Evolutionary conservation across 2,329 filamentous ascomycete species (phyloP), one percentile per base, ranked within the genome.

Genomic region (Ceratocystis harringtonii): DNA sequence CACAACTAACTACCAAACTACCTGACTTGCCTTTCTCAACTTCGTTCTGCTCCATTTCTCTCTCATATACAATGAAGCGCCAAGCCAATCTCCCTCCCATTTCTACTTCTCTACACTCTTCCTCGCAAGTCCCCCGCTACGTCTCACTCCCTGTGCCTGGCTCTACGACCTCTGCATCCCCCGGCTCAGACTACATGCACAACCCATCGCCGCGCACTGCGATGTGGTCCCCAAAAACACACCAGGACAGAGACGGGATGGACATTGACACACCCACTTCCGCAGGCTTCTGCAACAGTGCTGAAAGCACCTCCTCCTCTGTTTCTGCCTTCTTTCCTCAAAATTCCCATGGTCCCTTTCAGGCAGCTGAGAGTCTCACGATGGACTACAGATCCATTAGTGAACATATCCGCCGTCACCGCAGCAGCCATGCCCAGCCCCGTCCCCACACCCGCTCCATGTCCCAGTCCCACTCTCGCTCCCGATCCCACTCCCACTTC

Each of bases 181-280:
- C 52, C 22, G 28, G 52, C 52, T 30, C 52, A 30, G 52, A 57
- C 52, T 57, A 57, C 52, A 30, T 57, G 52, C 52, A 57, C 52
- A 57, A 30, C 52, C 52, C n/a, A 15, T 57, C 52, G 15, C 52
- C 52, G 10, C 25, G 5, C 28, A 17, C 52, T 17, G 30, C 30
- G 28, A 8, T 17, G 22, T 57, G 52, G 52, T 15, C 52, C 10
- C 30, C 52, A 17, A 57, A 30, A 25, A 30, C 22, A 19, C 15
- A 7, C 52, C 22, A 57, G 28, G 28, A 30, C 52, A 57, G 52
- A 57, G 28, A 30, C 52, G 17, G 52, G n/a, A 57, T 57, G 22
- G 52, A 57, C 52, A 22, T 57, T 30, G 52, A 57, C 52, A 57
- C 52, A 1, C 52, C 52, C 22, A n/a, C 28, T 28, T 57, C 52